Conservation (phyloP, 2,329 filamentous ascomycete genomes). For the Nemania serpens region DNA sequence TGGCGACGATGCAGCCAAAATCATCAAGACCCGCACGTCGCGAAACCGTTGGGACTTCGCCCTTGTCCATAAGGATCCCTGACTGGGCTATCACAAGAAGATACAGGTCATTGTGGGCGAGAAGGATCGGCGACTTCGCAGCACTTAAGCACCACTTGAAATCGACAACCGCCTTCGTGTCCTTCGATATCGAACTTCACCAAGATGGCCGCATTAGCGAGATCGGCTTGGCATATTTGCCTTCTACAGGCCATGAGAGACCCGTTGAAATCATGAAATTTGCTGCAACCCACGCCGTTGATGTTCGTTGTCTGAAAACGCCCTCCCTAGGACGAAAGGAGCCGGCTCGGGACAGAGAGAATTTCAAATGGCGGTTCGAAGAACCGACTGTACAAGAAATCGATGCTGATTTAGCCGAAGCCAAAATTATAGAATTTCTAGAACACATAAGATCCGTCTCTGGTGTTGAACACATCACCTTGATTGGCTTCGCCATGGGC, state of each 20-base stretch:
- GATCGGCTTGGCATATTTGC: conserved; percentile 16
- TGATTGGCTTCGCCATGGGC: conserved; percentile 2
- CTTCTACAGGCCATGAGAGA: conserved; percentile 6
- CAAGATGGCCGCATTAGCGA: conserved; percentile 9
- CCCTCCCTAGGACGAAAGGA: not conserved
- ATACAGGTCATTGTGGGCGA: conserved; percentile 15
- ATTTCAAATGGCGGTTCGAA: conserved; percentile 12
- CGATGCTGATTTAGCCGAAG: not conserved
- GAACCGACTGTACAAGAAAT: conserved; percentile 2
- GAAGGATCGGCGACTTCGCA: conserved; percentile 15
- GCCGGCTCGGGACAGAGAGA: conserved; percentile 1
- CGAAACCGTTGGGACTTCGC: not conserved
- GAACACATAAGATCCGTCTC: not conserved
- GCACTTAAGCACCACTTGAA: conserved; percentile 10
- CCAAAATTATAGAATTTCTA: conserved; percentile 6
- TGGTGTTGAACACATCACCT: not conserved
- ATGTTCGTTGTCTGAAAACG: conserved; percentile 5
- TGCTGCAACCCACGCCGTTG: not conserved
- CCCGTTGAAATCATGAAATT: conserved; percentile 7
- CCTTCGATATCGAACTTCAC: conserved; percentile 5
- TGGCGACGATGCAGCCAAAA: conserved; percentile 1
- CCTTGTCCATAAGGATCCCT: conserved; percentile 4
- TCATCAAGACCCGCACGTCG: conserved; percentile 1
- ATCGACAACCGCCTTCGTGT: conserved; percentile 6
- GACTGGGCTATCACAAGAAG: conserved; percentile 12